A percentile compares a stretch with the other conserved stretches of the same genome.
phyloP scores from a whole-genome alignment of 176 grass and related monocot species.

The Alloteropsis semialata region DNA sequence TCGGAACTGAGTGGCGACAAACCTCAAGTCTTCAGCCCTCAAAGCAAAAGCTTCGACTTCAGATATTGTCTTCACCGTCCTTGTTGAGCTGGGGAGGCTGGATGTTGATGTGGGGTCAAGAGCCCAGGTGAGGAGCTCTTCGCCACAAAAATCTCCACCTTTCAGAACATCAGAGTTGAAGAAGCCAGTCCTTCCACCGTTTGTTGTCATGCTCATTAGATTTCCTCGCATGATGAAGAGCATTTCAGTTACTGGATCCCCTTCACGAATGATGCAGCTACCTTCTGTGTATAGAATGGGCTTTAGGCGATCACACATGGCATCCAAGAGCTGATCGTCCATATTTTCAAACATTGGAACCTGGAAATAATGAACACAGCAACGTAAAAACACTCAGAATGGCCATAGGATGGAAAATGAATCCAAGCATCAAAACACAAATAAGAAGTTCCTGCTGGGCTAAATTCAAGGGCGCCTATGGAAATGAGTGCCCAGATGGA shows the following conservation, averaged over 20 bases:
- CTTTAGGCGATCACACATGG: constrained; percentile 75
- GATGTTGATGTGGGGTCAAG: constrained; percentile 64
- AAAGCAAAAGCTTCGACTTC: constrained; percentile 91
- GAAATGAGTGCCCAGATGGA: neutral
- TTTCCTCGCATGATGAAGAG: constrained; percentile 88
- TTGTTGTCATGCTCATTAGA: constrained; percentile 74
- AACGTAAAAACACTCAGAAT: constrained; percentile 4
- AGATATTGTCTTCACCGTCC: constrained; percentile 72
- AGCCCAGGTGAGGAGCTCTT: constrained; percentile 94
- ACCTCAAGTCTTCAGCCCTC: constrained; percentile 79
- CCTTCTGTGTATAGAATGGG: constrained; percentile 74
- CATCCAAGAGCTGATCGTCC: constrained; percentile 84
- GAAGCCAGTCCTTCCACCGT: constrained; percentile 85
- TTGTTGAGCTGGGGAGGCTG: constrained; percentile 76
- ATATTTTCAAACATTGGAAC: constrained; percentile 93
- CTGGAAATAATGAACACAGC: constrained; percentile 24
- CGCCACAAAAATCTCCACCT: constrained; percentile 82
- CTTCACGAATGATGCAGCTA: constrained; percentile 78
- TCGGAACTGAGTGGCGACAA: constrained; percentile 79
- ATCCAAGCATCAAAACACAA: neutral
- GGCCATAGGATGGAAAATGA: neutral
- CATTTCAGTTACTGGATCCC: constrained; percentile 77
- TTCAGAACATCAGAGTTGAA: constrained; percentile 73
- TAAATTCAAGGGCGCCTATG: neutral
- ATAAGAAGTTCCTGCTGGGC: neutral